Conservation (phyloP, 2,329 filamentous ascomycete species). For the Apiospora kogelbergensis region DNA sequence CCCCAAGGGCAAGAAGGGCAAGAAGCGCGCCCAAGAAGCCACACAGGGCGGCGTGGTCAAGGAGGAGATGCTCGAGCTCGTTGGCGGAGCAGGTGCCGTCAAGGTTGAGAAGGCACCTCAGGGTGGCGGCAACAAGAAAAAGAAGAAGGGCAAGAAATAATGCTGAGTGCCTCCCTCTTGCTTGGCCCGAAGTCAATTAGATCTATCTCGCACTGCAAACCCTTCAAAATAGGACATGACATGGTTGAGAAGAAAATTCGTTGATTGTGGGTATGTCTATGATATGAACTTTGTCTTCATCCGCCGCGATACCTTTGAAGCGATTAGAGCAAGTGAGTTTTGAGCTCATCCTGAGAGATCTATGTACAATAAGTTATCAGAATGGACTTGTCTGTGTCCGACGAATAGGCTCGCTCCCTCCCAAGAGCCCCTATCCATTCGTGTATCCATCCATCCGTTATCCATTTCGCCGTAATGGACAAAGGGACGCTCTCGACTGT, state of each 20-base stretch:
- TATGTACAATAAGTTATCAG: constrained; percentile 6
- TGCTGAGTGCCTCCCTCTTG: neutral
- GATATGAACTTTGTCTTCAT: neutral
- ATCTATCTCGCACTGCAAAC: neutral
- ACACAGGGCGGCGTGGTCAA: constrained; percentile 84
- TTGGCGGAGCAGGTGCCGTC: constrained; percentile 61
- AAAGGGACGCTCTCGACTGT: neutral
- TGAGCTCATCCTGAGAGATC: neutral
- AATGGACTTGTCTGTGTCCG: neutral
- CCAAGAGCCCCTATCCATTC: constrained; percentile 1
- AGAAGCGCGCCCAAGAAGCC: constrained; percentile 73
- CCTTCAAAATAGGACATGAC: neutral
- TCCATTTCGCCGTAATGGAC: constrained; percentile 1
- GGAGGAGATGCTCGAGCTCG: constrained; percentile 66
- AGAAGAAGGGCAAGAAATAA: constrained; percentile 47
- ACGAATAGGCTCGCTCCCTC: neutral
- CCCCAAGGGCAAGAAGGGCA: constrained; percentile 89
- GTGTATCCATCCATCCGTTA: neutral
- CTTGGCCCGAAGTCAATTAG: neutral
- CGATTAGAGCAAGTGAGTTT: neutral
- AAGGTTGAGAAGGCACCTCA: constrained; percentile 60
- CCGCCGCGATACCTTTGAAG: neutral
- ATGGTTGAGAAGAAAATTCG: constrained; percentile 1
- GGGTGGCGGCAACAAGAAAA: constrained; percentile 32
- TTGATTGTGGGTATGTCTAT: constrained; percentile 6